These are phyloP conservation scores for Schizonepeta tenuifolia DNA, from an alignment of 257 asterid species.

Conservation along the genomic window DNA sequence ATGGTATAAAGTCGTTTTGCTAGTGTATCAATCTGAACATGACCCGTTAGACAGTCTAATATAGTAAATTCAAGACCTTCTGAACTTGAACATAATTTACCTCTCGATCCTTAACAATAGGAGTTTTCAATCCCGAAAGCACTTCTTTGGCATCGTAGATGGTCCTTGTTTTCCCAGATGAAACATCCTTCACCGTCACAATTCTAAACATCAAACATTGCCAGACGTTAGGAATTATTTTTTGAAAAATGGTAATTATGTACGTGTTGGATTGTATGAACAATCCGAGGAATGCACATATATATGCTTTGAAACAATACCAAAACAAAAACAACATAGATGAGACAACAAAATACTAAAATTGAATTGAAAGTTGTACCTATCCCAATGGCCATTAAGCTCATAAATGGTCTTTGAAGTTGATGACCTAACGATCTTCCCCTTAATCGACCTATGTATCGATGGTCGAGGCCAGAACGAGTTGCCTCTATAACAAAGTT, in stretches of 20 bases:
- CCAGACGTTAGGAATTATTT: not conserved
- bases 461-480: conserved; percentile 55
- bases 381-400: conserved; percentile 85
- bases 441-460: conserved; percentile 57
- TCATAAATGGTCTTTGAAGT: conserved; percentile 57
- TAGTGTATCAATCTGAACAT: no score
- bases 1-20: no score
- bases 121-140: conserved; percentile 62
- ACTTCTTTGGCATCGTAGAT: conserved; percentile 73
- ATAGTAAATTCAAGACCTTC: no score
- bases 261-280: no score
- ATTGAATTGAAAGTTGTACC: conserved; percentile 39
- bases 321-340: no score
- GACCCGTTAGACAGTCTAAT: no score
- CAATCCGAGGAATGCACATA: no score
- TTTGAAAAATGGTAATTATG: not conserved
- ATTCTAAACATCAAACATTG: conserved; percentile 41
- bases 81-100: conserved; percentile 30
- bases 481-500: conserved; percentile 58
- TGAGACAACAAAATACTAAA: no score
- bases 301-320: no score
- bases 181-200: conserved; percentile 54
- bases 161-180: conserved; percentile 45
- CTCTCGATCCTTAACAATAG: conserved; percentile 60
- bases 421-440: conserved; percentile 57